Percentiles rank a stretch among this genome's conserved stretches.
Conservation (phyloP, 1,284 basidiomycete species). For the Inonotus obliquus region DNA sequence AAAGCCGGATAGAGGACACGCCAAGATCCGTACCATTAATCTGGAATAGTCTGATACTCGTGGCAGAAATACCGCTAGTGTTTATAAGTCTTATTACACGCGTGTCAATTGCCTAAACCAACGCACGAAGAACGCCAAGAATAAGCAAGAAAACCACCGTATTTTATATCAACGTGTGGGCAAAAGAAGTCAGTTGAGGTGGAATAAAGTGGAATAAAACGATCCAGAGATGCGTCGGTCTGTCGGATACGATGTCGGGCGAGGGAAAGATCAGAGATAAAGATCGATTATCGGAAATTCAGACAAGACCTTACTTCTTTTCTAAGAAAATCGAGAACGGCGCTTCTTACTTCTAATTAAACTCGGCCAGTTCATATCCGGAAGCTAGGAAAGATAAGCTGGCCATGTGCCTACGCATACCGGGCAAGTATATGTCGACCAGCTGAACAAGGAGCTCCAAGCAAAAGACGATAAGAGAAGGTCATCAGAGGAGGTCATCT, state of each 20-base stretch:
- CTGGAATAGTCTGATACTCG: too few relatives aligned
- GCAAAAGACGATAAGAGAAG: slow-evolving; percentile 4
- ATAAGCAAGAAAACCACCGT: not conserved
- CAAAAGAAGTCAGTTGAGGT: not conserved
- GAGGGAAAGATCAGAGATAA: not conserved
- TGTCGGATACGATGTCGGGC: not conserved
- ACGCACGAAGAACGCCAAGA: not conserved
- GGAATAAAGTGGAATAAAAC: not conserved
- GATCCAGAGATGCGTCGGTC: not conserved
- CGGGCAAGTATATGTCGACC: not conserved
- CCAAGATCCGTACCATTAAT: too few relatives aligned
- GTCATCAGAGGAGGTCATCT: not conserved
- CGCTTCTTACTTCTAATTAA: not conserved
- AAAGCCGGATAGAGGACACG: too few relatives aligned
- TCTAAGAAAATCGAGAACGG: not conserved
- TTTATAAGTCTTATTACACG: too few relatives aligned
- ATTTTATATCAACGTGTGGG: not conserved
- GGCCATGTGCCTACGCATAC: not conserved
- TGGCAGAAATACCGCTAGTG: too few relatives aligned
- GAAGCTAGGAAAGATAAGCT: not conserved
- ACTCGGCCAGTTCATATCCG: not conserved
- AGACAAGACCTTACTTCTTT: not conserved
- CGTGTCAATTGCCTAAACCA: too few relatives aligned
- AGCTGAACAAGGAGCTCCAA: not conserved
- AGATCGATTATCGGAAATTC: not conserved